Evolutionary conservation across 768 basidiomycete genomes (phyloP), one percentile per base, ranked within the genome.

Genomic region (Boletellus emodensis): DNA sequence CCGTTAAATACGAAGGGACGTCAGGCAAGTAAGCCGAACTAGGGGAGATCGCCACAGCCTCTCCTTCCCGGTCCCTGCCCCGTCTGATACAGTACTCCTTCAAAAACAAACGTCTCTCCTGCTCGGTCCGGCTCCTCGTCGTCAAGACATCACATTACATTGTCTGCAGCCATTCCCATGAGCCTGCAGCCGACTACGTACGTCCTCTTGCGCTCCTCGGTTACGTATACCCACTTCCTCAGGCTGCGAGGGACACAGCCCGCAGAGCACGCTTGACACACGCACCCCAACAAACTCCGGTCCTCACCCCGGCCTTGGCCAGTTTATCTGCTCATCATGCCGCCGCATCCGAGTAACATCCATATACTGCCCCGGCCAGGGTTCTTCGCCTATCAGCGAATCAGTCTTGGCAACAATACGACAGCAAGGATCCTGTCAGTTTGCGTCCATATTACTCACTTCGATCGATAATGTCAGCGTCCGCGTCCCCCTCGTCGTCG

Each of bases 281-380:
- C 30, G 30, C 8, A 30, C 30, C 30, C 30, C 6, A 30, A 28
- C 30, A 43, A 18, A 26, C 24, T 40, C 33, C 56, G 43, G 35
- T 4, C 14, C 41, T 73, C 61, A 87, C 18, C 74, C 76, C 0
- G 88, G 88, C 49, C 86, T 72, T 10, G 87, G 87, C 89, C 89
- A 91, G 47, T 77, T 81, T 47, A 84, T 76, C 38, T 69, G 69
- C 59, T 83, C 80, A 37, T 79, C 76, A 41, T 73, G 74, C 49
- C 80, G 73, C 57, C 79, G 74, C 46, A 79, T 74, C 26, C 79
- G 76, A 11, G 81, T 88, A 15, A 90, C 72, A 62, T 91, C 88
- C 54, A 89, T 80, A 60, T 87, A 89, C 61, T 87, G 80, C 7
- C 83, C 83, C 0, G 85, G 85, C 74, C 82, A 85, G 12, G 72